Evolutionary conservation across 108 stramenopile genomes (phyloP).

Genomic region (Schizochytrium sp.): DNA sequence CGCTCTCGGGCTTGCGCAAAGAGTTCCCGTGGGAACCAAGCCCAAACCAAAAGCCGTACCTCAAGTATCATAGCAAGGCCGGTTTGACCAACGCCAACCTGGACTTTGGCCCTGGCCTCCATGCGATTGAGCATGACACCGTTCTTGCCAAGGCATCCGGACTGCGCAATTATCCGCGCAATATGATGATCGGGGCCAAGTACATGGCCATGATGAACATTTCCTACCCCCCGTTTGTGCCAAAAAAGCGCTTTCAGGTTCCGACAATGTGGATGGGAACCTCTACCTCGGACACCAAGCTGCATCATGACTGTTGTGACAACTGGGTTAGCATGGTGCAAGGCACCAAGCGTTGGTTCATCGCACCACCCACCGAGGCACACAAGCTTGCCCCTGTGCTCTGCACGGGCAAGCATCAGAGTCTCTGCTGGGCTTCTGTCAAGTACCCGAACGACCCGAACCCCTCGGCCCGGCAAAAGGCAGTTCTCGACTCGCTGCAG

Average conservation of each 20-base stretch:
- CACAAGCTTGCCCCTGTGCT: not conserved
- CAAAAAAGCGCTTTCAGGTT: conserved; percentile 14
- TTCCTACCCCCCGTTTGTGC: not conserved
- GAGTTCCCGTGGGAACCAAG: not conserved
- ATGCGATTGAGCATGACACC: not conserved
- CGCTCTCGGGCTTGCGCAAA: not conserved
- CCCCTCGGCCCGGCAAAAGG: not conserved
- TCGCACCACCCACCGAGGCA: not conserved
- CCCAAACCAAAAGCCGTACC: not conserved
- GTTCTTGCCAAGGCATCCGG: not conserved
- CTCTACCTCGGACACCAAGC: not conserved
- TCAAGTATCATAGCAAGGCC: not conserved
- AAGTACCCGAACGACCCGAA: not conserved
- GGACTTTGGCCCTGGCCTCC: not conserved
- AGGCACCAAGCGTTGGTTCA: conserved; percentile 12
- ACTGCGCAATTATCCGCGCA: not conserved
- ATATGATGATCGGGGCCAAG: not conserved
- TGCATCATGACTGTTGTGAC: conserved; percentile 12
- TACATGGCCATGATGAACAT: not conserved
- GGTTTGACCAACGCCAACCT: not conserved
- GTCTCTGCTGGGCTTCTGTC: conserved; percentile 4
- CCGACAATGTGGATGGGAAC: conserved; percentile 16
- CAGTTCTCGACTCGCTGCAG: not conserved
- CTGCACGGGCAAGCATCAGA: conserved; percentile 13
- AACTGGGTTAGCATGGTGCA: not conserved